These are phyloP conservation scores for Medicago arabica DNA, from an alignment of 306 rosid species.

Conservation along the genomic window DNA sequence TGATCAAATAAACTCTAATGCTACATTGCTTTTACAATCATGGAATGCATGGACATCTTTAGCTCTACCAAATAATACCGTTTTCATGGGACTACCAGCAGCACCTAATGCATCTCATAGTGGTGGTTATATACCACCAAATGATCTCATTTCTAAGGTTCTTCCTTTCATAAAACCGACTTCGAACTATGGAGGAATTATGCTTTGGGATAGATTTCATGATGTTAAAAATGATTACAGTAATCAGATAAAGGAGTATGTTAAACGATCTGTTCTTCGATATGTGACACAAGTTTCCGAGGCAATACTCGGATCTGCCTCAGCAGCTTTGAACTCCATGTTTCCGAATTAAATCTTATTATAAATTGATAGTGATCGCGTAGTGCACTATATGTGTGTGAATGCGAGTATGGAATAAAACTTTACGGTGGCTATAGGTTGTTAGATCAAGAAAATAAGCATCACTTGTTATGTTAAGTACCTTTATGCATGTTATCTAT, in stretches of 20 bases:
- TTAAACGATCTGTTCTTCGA: not conserved
- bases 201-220: slow-evolving; percentile 57
- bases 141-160: slow-evolving; percentile 15
- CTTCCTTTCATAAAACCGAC: slow-evolving; percentile 56
- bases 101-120: not conserved
- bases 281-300: not conserved
- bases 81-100: not conserved
- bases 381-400: too few species aligned
- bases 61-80: not conserved
- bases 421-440: not conserved
- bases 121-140: not conserved
- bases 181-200: slow-evolving; percentile 63
- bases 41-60: slow-evolving; percentile 54
- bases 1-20: not conserved
- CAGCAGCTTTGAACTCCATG: not conserved
- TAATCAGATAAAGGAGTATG: not conserved
- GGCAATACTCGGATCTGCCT: not conserved
- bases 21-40: slow-evolving; percentile 27
- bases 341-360: not conserved
- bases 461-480: not conserved
- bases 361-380: too few species aligned
- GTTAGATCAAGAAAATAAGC: too few species aligned
- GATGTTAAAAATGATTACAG: not conserved
- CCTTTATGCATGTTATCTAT: too few species aligned
- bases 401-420: not conserved